Conservation (phyloP, 176 grass and related monocot genomes). For the Juncus effusus region DNA sequence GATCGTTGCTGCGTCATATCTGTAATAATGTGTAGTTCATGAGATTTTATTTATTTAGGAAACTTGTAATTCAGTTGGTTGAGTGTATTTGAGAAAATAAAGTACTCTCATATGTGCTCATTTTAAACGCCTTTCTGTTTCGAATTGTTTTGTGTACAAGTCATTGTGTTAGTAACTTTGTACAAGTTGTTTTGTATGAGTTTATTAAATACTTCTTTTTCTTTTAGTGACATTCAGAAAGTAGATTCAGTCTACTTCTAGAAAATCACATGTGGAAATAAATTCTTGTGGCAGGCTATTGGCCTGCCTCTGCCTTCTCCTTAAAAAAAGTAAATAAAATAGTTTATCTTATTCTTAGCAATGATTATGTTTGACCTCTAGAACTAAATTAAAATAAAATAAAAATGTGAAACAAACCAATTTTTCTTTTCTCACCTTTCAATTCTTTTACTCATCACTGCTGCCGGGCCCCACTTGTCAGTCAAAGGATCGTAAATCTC, state of each 20-base stretch:
- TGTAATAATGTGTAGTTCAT: not conserved
- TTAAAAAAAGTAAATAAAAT: no score
- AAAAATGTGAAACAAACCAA: not conserved
- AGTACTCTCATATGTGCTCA: no score
- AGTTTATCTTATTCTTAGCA: no score
- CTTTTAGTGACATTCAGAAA: not conserved
- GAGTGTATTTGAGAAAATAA: no score
- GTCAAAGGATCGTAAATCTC: conserved; percentile 18
- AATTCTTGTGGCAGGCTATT: no score
- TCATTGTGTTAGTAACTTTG: no score
- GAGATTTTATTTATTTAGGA: conserved; percentile 1
- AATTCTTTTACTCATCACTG: conserved; percentile 24
- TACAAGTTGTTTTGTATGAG: not conserved
- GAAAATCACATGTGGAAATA: conserved; percentile 6
- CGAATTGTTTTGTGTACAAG: no score
- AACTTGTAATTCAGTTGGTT: not conserved
- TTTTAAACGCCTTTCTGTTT: no score
- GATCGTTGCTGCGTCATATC: conserved; percentile 74
- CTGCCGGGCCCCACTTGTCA: conserved; percentile 24
- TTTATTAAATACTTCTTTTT: not conserved
- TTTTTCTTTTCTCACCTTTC: conserved; percentile 3
- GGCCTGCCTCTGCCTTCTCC: no score
- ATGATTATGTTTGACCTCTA: not conserved
- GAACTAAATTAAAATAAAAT: not conserved
- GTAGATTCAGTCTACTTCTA: conserved; percentile 9